Percentiles rank a stretch among this genome's conserved stretches.
These are phyloP conservation scores for Biancaea sappan DNA, from an alignment of 306 rosid species.

Conservation along the genomic window DNA sequence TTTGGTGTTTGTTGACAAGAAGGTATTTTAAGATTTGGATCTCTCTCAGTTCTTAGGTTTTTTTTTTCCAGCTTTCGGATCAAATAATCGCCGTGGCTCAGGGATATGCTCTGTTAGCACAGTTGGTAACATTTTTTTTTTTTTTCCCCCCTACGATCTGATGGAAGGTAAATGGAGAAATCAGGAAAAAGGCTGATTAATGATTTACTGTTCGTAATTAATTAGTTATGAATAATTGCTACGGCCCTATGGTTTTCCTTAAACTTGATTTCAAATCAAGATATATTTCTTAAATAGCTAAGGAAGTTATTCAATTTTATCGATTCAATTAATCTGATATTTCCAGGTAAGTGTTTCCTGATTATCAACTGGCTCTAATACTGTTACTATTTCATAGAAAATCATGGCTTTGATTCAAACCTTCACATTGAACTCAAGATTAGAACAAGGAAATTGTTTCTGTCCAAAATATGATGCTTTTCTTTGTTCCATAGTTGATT, in stretches of 20 bases:
- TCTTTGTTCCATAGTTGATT: background rate
- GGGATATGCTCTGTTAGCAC: background rate
- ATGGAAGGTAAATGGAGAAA: background rate
- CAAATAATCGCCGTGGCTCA: background rate
- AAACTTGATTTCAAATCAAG: conserved; percentile 23
- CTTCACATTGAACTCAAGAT: background rate
- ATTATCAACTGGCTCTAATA: too few relatives aligned
- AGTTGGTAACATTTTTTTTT: background rate
- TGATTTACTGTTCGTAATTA: background rate
- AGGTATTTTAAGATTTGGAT: conserved; percentile 43
- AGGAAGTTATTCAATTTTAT: background rate
- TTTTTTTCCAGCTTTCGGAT: background rate
- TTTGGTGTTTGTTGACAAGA: conserved; percentile 61
- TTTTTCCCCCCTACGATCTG: conserved; percentile 11
- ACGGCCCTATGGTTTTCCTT: background rate
- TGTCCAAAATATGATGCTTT: background rate
- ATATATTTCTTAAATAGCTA: conserved; percentile 16
- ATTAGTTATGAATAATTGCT: background rate
- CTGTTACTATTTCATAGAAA: background rate
- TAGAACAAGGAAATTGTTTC: background rate
- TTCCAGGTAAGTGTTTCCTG: too few relatives aligned
- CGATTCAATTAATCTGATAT: too few relatives aligned
- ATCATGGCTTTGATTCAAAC: background rate
- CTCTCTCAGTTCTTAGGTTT: background rate
- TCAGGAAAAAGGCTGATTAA: background rate